phyloP scores from a whole-genome alignment of 305 asterid genomes.

The Solanum aculeatissimum region DNA sequence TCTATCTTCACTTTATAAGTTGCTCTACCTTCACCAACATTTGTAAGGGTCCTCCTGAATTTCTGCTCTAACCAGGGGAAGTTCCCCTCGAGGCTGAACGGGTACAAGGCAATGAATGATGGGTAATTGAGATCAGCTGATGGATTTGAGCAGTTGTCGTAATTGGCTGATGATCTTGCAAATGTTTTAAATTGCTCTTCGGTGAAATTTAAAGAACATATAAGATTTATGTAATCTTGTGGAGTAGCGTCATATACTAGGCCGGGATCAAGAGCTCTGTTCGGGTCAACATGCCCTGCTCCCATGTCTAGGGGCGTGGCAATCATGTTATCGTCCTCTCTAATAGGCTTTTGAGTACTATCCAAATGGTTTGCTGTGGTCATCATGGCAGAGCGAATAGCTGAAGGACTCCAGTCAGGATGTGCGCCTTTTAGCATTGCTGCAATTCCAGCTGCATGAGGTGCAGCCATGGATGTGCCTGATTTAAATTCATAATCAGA shows the following conservation, averaged over 20 bases:
- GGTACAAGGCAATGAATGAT: constrained; percentile 4
- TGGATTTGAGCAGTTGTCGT: constrained; percentile 1
- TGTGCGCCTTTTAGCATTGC: constrained; percentile 13
- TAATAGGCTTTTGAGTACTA: not conserved
- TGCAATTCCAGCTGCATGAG: constrained; percentile 13
- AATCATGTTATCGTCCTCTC: not conserved
- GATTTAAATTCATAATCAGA: not conserved
- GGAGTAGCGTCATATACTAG: constrained; percentile 8
- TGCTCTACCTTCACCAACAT: not conserved
- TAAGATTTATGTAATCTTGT: constrained; percentile 12
- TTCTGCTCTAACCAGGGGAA: not conserved
- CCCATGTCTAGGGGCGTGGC: constrained; percentile 18
- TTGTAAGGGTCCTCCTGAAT: constrained; percentile 7
- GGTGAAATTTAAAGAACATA: constrained; percentile 7
- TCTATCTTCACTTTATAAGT: not conserved
- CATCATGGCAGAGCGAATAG: constrained; percentile 13
- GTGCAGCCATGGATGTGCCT: constrained; percentile 12
- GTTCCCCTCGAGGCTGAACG: not conserved
- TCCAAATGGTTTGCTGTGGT: constrained; percentile 2
- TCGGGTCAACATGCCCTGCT: constrained; percentile 9
- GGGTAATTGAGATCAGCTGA: constrained; percentile 6
- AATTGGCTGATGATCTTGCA: constrained; percentile 2
- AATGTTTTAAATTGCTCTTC: constrained; percentile 2
- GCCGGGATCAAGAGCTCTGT: constrained; percentile 10
- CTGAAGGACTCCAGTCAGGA: constrained; percentile 13